Evolutionary conservation across 768 basidiomycete species (phyloP).

Genomic region (Podaxis sp.): DNA sequence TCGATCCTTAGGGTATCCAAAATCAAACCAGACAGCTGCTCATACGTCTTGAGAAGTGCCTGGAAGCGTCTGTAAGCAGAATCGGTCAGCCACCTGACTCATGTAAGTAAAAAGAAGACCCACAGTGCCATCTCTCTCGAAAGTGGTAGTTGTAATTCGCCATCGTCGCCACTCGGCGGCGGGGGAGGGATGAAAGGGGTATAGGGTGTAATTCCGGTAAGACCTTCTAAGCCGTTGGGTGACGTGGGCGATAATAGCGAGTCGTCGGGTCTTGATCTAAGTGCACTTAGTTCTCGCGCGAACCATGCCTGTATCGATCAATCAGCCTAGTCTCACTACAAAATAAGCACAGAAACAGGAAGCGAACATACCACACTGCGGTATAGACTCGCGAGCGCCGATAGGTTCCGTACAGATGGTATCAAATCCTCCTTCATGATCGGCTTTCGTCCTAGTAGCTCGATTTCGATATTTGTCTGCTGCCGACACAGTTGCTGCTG

Average conservation of each 20-base stretch:
- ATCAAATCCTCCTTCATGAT: conserved; percentile 69
- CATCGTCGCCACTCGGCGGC: conserved; percentile 36
- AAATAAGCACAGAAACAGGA: not conserved
- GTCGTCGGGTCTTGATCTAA: conserved; percentile 66
- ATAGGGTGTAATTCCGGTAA: conserved; percentile 46
- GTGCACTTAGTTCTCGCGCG: conserved; percentile 60
- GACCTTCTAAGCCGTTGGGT: conserved; percentile 48
- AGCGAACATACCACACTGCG: conserved; percentile 73
- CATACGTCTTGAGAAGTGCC: conserved; percentile 86
- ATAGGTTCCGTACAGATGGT: conserved; percentile 66
- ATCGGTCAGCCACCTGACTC: not conserved
- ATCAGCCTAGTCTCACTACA: conserved; percentile 5
- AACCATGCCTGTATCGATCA: conserved; percentile 73
- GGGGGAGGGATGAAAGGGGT: conserved; percentile 48
- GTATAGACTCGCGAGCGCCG: conserved; percentile 76
- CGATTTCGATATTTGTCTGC: conserved; percentile 79
- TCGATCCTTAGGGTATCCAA: conserved; percentile 88
- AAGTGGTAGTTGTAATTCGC: conserved; percentile 68
- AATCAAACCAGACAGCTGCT: conserved; percentile 84
- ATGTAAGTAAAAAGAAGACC: conserved; percentile 29
- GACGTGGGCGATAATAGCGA: conserved; percentile 46
- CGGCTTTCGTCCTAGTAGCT: conserved; percentile 53
- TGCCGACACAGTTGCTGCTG: conserved; percentile 63
- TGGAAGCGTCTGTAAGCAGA: conserved; percentile 75
- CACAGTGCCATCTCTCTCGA: conserved; percentile 90